phyloP scores from a whole-genome alignment of 169 alveolate genomes.

The Ichthyophthirius multifiliis region DNA sequence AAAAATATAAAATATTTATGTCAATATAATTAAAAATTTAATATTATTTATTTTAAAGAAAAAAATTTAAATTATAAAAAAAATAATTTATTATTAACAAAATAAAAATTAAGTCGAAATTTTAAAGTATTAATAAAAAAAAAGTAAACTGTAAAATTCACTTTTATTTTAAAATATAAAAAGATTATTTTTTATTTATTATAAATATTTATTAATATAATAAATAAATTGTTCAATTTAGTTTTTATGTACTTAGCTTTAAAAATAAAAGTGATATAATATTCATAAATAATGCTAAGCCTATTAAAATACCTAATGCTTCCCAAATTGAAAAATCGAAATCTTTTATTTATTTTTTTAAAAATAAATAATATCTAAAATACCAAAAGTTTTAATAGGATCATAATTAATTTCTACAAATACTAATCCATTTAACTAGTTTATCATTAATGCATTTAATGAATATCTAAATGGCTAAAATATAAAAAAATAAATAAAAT shows the following conservation, averaged over 20 bases:
- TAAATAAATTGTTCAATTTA: no score
- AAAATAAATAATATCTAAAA: not conserved
- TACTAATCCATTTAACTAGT: constrained; percentile 10
- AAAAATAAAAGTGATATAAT: constrained; percentile 2
- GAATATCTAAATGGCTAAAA: constrained; percentile 33
- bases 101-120: no score
- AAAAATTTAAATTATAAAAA: no score
- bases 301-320: not conserved
- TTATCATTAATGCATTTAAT: constrained; percentile 25
- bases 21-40: no score
- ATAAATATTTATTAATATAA: no score
- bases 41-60: no score
- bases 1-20: no score
- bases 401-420: not conserved
- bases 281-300: constrained; percentile 19
- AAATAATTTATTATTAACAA: no score
- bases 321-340: constrained; percentile 13
- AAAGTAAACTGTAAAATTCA: no score
- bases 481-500: not conserved
- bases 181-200: no score
- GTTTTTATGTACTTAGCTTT: not conserved
- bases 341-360: not conserved
- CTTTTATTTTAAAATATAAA: no score
- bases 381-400: not conserved
- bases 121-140: no score